Conservation (phyloP, 1,284 basidiomycete genomes). For the Trichosporon sp. region DNA sequence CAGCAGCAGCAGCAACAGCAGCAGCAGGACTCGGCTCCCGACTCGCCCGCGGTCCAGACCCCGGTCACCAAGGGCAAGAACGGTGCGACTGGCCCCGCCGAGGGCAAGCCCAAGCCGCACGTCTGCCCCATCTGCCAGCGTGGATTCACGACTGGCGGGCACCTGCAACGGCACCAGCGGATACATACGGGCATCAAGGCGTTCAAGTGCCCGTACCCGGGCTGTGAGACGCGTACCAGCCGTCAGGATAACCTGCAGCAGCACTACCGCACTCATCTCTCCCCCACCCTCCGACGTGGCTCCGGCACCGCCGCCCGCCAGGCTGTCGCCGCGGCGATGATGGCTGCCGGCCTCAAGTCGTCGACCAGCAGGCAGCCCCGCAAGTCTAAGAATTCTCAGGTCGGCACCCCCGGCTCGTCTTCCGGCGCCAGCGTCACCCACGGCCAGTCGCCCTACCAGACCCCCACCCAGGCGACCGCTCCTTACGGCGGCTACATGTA, state of each 20-base stretch:
- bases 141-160: constrained; percentile 46
- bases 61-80: constrained; percentile 41
- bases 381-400: constrained; percentile 42
- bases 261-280: constrained; percentile 48
- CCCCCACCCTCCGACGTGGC: constrained; percentile 43
- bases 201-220: constrained; percentile 48
- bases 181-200: constrained; percentile 49
- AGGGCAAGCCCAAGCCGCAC: constrained; percentile 46
- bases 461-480: constrained; percentile 35
- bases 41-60: constrained; percentile 14
- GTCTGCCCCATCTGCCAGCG: constrained; percentile 43
- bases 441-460: constrained; percentile 41
- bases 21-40: constrained; percentile 9
- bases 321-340: constrained; percentile 46
- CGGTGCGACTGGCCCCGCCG: constrained; percentile 45
- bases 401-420: constrained; percentile 42
- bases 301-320: constrained; percentile 44
- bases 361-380: constrained; percentile 37
- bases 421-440: constrained; percentile 30
- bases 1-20: constrained; percentile 16
- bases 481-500: constrained; percentile 45
- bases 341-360: constrained; percentile 45
- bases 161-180: constrained; percentile 46
- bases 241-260: constrained; percentile 48
- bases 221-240: constrained; percentile 46